phyloP scores from a whole-genome alignment of 2,329 filamentous ascomycete genomes.

The Colletotrichum melonis region DNA sequence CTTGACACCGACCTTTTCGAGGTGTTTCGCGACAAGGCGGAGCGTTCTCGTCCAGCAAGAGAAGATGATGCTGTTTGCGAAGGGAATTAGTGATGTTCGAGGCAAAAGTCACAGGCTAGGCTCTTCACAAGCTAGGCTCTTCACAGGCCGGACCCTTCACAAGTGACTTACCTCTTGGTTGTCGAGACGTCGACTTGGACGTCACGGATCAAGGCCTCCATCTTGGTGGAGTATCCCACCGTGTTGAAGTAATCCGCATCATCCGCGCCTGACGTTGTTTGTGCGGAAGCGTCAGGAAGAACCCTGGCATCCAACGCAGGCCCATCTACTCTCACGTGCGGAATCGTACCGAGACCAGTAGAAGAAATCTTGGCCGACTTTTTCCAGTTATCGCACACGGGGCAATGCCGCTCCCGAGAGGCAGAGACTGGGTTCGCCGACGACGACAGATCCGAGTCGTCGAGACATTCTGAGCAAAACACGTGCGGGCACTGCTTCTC shows the following conservation, averaged over 20 bases:
- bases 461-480: conserved; percentile 45
- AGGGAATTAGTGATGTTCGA: too few species aligned
- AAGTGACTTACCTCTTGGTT: conserved; percentile 40
- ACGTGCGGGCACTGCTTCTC: conserved; percentile 44
- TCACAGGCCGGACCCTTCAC: too few species aligned
- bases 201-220: conserved; percentile 45
- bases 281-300: neutral
- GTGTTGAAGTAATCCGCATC: conserved; percentile 43
- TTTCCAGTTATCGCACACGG: conserved; percentile 38
- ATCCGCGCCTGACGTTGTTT: neutral
- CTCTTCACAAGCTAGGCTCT: too few species aligned
- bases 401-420: conserved; percentile 36
- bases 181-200: conserved; percentile 40
- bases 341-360: neutral
- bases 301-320: neutral
- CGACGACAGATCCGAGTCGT: conserved; percentile 31
- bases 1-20: conserved; percentile 41
- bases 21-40: conserved; percentile 46
- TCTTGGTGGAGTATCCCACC: conserved; percentile 46
- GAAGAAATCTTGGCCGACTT: neutral
- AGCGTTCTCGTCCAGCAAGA: conserved; percentile 59
- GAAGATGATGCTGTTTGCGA: conserved; percentile 53
- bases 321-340: neutral
- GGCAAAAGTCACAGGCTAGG: too few species aligned
- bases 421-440: neutral